Evolutionary conservation across 164 flowering plant genomes (phyloP), one percentile per base, ranked within the genome.

Genomic region (Annona squamosa): DNA sequence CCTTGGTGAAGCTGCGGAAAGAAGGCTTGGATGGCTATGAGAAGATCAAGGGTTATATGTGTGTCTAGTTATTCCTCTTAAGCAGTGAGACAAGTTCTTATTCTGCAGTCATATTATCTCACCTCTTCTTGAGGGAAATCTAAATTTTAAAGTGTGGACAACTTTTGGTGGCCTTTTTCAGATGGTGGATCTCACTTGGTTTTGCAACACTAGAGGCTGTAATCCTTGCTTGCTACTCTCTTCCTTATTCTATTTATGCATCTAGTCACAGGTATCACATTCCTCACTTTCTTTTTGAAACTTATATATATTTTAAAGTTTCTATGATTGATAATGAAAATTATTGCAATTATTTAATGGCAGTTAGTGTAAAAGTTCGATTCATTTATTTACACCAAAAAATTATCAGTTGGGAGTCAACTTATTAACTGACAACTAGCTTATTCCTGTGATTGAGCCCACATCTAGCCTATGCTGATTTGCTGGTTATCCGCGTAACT

Each of bases 41-140:
- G 88, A 96, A 91, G 93, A 96, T 96, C 73, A 96, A 96, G 90
- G 84, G 91, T 82, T 96, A 96, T 90, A 96, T 93, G 99, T 96
- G 89, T 88, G 99, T 91, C 81, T 86, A 79, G 80, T 85, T 84
- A 44, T 81, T 84, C 86, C 81, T 82, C 83, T 84, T 82, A 83
- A 87, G 86, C 88, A 87, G 91, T 88, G 90, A 89, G 88, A 82
- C 78, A 70, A 86, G 74, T 81, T 73, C 80, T 82, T 83, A 76
- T 71, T 71, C 61, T 71, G 48, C 64, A 63, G 37, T 79, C 71
- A 68, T 72, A 4, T 12, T 48, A 44, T 67, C 47, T 45, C 80
- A 6, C 67, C 16, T 16, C 78, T 75, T 64, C 66, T 48, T 17
- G 41, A 37, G 44, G 12, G 52, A 63, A 45, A 19, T 13, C 37